Base-by-base conservation (phyloP, 192 early-diverging fungal genomes). In the Polychytrium aggregatum region DNA sequence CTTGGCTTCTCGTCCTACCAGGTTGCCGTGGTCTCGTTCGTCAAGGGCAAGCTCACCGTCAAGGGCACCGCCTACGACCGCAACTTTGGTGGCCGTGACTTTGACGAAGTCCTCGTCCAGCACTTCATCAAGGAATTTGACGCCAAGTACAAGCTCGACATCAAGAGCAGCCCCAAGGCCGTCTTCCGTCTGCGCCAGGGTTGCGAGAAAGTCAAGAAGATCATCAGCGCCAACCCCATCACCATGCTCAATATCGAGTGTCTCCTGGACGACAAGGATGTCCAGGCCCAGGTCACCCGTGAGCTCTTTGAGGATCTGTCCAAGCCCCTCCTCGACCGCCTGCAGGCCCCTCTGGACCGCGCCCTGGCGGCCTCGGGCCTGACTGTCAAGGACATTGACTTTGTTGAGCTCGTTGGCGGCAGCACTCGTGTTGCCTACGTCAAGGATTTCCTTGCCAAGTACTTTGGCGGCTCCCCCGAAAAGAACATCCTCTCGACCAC, bases 151-250 rank as follows among this genome's bases (percentile, higher is more conserved):
- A 90, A 90, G 67, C 84, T 96, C 41, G 84, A 98, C 63, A 84
- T 98, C 55, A 71, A 69, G 57, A 68, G 77, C 45, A 94, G 86
- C 74, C 71, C 72, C 61, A 94, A 93, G 79, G 92, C 92, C 24
- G 48, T 83, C 44, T 84, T 92, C 68, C 86, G 94, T 54, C 76
- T 98, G 57, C 74, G 85, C 40, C 79, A 85, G 41, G 92, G 78
- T 43, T 77, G 76, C 60, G 94, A 98, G 67, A 87, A 87, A 71
- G 84, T 88, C 53, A 98, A 98, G 83, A 98, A 98, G 82, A 78
- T 95, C 22, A 73, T 98, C 27, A 84, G 81, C 37, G 89, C 90
- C 64, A 98, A 98, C 78, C 60, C 82, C 33, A 76, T 85, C 47
- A 85, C 94, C 21, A 78, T 87, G 38, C 68, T 98, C 56, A 93